Evolutionary conservation across 2,329 filamentous ascomycete genomes (phyloP).

Genomic region (Neonectria sp.): DNA sequence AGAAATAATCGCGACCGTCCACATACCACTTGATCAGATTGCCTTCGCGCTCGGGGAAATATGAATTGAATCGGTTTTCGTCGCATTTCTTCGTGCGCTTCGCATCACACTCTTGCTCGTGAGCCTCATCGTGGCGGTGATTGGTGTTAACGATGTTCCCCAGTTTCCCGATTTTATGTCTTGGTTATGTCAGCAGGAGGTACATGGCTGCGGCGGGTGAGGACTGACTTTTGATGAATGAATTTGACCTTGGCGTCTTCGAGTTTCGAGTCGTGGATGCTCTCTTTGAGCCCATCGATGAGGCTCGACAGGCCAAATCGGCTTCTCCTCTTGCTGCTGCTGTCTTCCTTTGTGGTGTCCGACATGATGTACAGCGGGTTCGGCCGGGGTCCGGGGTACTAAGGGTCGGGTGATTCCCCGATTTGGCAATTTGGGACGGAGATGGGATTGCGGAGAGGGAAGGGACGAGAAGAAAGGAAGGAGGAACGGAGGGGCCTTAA

Average conservation of each 20-base stretch:
- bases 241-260: slow-evolving; percentile 71
- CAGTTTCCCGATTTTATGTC: slow-evolving; percentile 73
- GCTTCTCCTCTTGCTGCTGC: slow-evolving; percentile 36
- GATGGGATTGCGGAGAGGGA: not conserved
- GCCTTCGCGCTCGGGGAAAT: slow-evolving; percentile 87
- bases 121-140: slow-evolving; percentile 94
- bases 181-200: slow-evolving; percentile 40
- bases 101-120: slow-evolving; percentile 86
- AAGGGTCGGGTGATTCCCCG: slow-evolving; percentile 12
- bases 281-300: slow-evolving; percentile 68
- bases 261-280: slow-evolving; percentile 67
- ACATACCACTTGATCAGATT: slow-evolving; percentile 98
- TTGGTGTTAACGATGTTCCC: slow-evolving; percentile 83
- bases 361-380: slow-evolving; percentile 45
- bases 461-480: not conserved
- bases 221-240: slow-evolving; percentile 70
- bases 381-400: slow-evolving; percentile 4
- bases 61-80: slow-evolving; percentile 88
- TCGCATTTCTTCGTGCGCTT: slow-evolving; percentile 82
- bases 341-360: slow-evolving; percentile 41
- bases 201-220: slow-evolving; percentile 9
- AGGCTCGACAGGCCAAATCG: slow-evolving; percentile 51
- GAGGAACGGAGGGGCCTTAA: slow-evolving; percentile 6
- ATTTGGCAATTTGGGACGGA: slow-evolving; percentile 1
- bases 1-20: slow-evolving; percentile 95